A percentile compares a stretch with the other conserved stretches of the same genome.
These are phyloP conservation scores for Coriolopsis trogii DNA, from an alignment of 1,284 basidiomycete species.

Conservation along the genomic window DNA sequence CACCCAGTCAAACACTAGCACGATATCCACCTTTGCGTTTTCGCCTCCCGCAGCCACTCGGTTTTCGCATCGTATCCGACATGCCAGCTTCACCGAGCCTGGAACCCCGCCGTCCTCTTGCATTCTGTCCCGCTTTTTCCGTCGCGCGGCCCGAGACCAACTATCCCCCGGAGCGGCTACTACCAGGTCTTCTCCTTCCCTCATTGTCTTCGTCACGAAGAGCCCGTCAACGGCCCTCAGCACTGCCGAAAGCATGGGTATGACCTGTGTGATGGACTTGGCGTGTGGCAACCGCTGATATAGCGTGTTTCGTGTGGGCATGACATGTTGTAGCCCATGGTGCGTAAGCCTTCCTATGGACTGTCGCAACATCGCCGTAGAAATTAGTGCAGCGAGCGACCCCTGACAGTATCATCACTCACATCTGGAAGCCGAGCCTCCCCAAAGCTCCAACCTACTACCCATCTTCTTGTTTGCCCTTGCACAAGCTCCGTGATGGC, in stretches of 20 bases:
- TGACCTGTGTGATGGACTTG: slow-evolving; percentile 21
- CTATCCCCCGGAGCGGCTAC: slow-evolving; percentile 57
- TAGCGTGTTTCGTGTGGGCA: slow-evolving; percentile 61
- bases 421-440: slow-evolving; percentile 76
- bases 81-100: slow-evolving; percentile 20
- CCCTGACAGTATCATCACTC: slow-evolving; percentile 35
- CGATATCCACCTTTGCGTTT: not conserved
- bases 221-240: slow-evolving; percentile 41
- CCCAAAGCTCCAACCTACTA: slow-evolving; percentile 82
- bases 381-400: slow-evolving; percentile 16
- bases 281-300: slow-evolving; percentile 39
- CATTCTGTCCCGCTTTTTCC: slow-evolving; percentile 39
- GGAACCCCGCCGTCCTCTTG: slow-evolving; percentile 8
- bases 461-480: slow-evolving; percentile 89
- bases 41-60: slow-evolving; percentile 14
- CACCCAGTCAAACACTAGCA: slow-evolving; percentile 54
- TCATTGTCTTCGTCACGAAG: slow-evolving; percentile 8
- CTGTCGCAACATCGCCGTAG: slow-evolving; percentile 43
- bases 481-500: slow-evolving; percentile 82
- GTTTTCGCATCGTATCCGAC: slow-evolving; percentile 31
- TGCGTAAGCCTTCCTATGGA: slow-evolving; percentile 52
- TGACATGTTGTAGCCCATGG: slow-evolving; percentile 44
- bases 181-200: slow-evolving; percentile 27
- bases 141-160: slow-evolving; percentile 76
- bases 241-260: slow-evolving; percentile 30